phyloP scores from a whole-genome alignment of 2,329 filamentous ascomycete species.

The Claviceps quebecensis region DNA sequence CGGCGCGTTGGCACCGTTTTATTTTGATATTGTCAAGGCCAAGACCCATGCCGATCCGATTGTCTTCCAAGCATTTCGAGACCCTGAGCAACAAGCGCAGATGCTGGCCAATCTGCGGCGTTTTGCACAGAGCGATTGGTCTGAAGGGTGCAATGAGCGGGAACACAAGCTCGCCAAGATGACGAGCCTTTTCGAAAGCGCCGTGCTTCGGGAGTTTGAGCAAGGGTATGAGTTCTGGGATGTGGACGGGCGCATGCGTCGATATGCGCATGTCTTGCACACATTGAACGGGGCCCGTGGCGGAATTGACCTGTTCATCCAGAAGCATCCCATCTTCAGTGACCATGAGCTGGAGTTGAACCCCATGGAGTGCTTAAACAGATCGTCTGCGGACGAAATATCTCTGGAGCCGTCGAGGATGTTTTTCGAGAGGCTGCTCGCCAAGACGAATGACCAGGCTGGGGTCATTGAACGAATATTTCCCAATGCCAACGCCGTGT shows the following conservation, averaged over 20 bases:
- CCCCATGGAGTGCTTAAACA: constrained; percentile 69
- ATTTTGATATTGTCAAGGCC: constrained; percentile 63
- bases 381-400: constrained; percentile 49
- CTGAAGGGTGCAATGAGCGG: constrained; percentile 57
- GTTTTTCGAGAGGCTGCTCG: constrained; percentile 65
- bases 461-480: constrained; percentile 73
- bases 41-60: constrained; percentile 66
- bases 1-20: constrained; percentile 76
- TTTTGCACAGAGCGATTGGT: constrained; percentile 71
- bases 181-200: constrained; percentile 75
- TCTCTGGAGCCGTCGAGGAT: constrained; percentile 65
- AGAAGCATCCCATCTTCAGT: constrained; percentile 73
- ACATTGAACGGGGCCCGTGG: constrained; percentile 67
- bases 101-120: constrained; percentile 70
- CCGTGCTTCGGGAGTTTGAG: constrained; percentile 82
- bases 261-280: constrained; percentile 77
- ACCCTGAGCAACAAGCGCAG: constrained; percentile 79
- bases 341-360: constrained; percentile 53
- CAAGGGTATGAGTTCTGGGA: constrained; percentile 83
- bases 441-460: constrained; percentile 71
- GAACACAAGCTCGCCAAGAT: constrained; percentile 61
- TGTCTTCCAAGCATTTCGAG: constrained; percentile 73
- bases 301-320: constrained; percentile 72
- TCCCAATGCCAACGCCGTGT: constrained; percentile 52
- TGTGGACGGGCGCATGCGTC: constrained; percentile 74